Evolutionary conservation across 75 land plant species (phyloP).

Genomic region (Azolla pinnata): DNA sequence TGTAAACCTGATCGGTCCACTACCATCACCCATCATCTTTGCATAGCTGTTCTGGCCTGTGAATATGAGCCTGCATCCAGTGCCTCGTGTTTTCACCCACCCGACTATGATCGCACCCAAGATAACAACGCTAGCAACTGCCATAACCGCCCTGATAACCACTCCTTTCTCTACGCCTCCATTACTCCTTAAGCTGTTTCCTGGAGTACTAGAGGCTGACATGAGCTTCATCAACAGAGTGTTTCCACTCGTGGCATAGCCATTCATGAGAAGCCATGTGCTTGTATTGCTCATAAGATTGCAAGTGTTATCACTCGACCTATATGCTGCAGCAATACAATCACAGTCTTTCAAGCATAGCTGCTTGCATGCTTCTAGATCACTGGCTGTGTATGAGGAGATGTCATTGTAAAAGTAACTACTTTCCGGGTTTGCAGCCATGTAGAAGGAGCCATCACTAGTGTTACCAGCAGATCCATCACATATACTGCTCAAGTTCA

Average conservation of each 20-base stretch:
- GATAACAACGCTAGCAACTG: background rate
- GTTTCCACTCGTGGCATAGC: background rate
- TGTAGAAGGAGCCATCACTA: background rate
- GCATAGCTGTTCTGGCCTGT: background rate
- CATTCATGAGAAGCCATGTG: background rate
- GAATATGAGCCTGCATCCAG: background rate
- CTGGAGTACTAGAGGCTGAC: too few relatives aligned
- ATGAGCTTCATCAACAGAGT: slow-evolving; percentile 4
- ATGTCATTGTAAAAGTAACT: background rate
- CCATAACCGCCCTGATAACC: background rate
- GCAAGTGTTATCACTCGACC: background rate
- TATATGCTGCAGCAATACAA: slow-evolving; percentile 4
- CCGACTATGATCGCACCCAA: background rate
- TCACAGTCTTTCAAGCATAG: slow-evolving; percentile 5
- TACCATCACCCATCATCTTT: too few relatives aligned
- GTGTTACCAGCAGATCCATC: background rate
- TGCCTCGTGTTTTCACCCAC: background rate
- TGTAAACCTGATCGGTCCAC: slow-evolving; percentile 8
- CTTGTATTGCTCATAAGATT: background rate
- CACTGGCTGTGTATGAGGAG: too few relatives aligned
- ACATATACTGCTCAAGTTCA: background rate
- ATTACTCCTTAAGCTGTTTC: too few relatives aligned
- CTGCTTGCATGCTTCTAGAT: background rate
- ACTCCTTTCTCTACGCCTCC: background rate
- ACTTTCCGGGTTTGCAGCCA: background rate